Base-by-base conservation (phyloP, 805 yeast genomes). In the Hanseniaspora nectarophila region DNA sequence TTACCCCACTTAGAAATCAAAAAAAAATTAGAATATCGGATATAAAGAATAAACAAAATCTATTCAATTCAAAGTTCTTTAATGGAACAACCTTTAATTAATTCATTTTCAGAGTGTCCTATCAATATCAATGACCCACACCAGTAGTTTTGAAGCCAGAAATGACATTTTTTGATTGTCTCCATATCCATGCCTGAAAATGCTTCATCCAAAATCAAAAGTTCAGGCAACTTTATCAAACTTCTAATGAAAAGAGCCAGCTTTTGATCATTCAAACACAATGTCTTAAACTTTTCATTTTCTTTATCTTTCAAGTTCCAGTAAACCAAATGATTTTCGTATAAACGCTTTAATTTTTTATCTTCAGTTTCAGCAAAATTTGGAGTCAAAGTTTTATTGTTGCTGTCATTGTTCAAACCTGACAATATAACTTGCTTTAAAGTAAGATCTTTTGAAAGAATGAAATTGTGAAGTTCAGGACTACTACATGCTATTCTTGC, bases 391-490 rank as follows among this genome's bases (percentile, higher is more conserved):
- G 74, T 76, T 40, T 81, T 77, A 45, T 63, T 65, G 3, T 64
- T 56, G 21, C 67, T 61, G 0, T 90, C 92, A n/a, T 78, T 78
- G 2, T 76, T 70, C 57, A 75, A 77, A 0, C 97, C 97, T 6
- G 94, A 84, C 8, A 81, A 63, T 5, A 90, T 71, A 0, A 85
- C 70, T 33, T 85, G 71, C 32, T 60, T 62, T 52, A 80, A 77
- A 0, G 80, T 73, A 53, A 78, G 68, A 2, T 63, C 59, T 10
- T 58, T 50, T 43, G 61, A 62, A 31, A 95, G 94, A 56, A 86
- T 85, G n/a, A 88, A 73, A 0, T 95, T 81, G 63, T 90, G 97
- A 33, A 90, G 67, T 64, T 90, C 98, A 1, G 98, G 98, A 1
- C 96, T 84, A 0, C 94, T 75, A 58, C 85, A 80, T 0, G 97